Evolutionary conservation across 768 basidiomycete genomes (phyloP).

Genomic region (Rhodotorula sphaerocarpa): DNA sequence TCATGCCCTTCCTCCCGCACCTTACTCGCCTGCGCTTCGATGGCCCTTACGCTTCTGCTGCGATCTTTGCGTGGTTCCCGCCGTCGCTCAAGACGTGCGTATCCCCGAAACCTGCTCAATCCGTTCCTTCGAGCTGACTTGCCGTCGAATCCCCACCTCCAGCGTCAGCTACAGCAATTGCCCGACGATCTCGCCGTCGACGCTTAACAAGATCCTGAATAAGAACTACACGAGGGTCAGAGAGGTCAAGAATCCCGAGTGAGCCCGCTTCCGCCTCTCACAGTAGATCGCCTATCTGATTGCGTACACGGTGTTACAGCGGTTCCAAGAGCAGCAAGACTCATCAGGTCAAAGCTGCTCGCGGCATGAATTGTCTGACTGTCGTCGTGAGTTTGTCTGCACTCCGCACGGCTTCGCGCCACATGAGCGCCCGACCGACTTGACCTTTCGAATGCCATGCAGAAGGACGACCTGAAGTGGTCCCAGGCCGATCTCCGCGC

Average conservation of each 20-base stretch:
- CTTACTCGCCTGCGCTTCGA: constrained; percentile 10
- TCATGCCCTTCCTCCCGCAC: constrained; percentile 19
- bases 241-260: constrained; percentile 11
- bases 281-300: rapidly evolving
- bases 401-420: too few species aligned
- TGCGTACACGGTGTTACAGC: not conserved
- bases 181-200: constrained; percentile 9
- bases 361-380: constrained; percentile 10
- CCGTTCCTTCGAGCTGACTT: too few species aligned
- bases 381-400: constrained; percentile 5
- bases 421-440: not conserved
- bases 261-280: not conserved
- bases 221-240: constrained; percentile 10
- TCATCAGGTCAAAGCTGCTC: constrained; percentile 6
- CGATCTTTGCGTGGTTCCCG: constrained; percentile 20
- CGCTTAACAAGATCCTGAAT: constrained; percentile 17
- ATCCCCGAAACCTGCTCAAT: not conserved
- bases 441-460: rapidly evolving
- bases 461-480: constrained; percentile 29
- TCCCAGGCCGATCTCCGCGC: constrained; percentile 4
- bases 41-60: constrained; percentile 15
- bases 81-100: constrained; percentile 12
- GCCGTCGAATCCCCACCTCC: too few species aligned
- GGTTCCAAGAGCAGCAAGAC: constrained; percentile 7
- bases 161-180: constrained; percentile 16